Percentiles rank a stretch among this genome's conserved stretches.
phyloP scores from a whole-genome alignment of 75 land plant genomes.

The Selaginella moellendorffii region DNA sequence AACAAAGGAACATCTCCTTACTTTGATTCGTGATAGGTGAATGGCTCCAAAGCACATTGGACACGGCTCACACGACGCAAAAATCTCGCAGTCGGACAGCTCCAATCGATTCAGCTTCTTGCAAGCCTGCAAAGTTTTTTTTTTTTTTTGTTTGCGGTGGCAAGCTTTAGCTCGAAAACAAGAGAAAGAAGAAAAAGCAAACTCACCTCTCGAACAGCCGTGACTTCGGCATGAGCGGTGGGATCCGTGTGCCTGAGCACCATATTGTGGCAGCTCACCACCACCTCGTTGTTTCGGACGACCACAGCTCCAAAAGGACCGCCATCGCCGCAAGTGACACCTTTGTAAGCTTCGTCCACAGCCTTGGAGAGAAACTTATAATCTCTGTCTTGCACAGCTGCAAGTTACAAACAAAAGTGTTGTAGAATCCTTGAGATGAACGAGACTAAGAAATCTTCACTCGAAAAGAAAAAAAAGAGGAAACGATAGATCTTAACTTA shows the following conservation, averaged over 20 bases:
- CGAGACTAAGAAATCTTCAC: background rate
- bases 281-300: slow-evolving; percentile 54
- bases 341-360: slow-evolving; percentile 85
- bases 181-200: background rate
- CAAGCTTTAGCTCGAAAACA: no score
- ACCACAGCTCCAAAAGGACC: slow-evolving; percentile 92
- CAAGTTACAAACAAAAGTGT: background rate
- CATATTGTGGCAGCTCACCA: slow-evolving; percentile 93
- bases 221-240: slow-evolving; percentile 97
- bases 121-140: slow-evolving; percentile 37
- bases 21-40: slow-evolving; percentile 88
- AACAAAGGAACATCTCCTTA: no score
- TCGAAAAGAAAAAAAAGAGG: no score
- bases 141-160: no score
- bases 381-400: slow-evolving; percentile 89
- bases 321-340: slow-evolving; percentile 72
- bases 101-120: slow-evolving; percentile 62
- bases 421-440: background rate
- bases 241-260: slow-evolving; percentile 66
- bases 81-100: slow-evolving; percentile 87
- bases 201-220: slow-evolving; percentile 72
- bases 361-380: slow-evolving; percentile 67
- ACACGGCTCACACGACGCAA: slow-evolving; percentile 94
- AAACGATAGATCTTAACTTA: no score
- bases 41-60: slow-evolving; percentile 99